Evolutionary conservation across 2,329 filamentous ascomycete species (phyloP).

Genomic region (Ceratocystis eucalypticola): DNA sequence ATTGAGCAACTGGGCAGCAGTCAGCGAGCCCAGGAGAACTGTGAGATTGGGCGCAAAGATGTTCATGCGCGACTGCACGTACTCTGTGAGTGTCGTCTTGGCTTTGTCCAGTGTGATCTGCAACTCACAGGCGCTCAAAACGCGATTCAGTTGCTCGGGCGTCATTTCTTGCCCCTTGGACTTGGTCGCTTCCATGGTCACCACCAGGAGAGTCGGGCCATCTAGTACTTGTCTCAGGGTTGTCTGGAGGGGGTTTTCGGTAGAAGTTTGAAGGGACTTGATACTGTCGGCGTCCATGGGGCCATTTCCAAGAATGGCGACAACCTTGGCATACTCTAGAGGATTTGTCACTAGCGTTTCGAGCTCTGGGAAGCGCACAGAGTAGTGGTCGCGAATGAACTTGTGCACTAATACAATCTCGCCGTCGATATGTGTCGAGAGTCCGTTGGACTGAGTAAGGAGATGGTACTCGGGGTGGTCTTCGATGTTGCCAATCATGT

Average conservation of each 20-base stretch:
- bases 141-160: conserved; percentile 57
- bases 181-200: conserved; percentile 85
- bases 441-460: conserved; percentile 72
- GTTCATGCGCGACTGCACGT: conserved; percentile 94
- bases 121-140: conserved; percentile 73
- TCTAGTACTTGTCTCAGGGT: conserved; percentile 72
- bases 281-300: conserved; percentile 72
- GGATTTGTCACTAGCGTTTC: conserved; percentile 83
- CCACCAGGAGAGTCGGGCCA: conserved; percentile 84
- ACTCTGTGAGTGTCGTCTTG: conserved; percentile 76
- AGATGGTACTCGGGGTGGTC: conserved; percentile 87
- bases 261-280: conserved; percentile 60
- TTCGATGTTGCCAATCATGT: conserved; percentile 68
- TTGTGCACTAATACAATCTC: conserved; percentile 92
- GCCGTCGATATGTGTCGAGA: conserved; percentile 84
- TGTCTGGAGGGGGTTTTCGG: conserved; percentile 62
- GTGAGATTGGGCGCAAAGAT: conserved; percentile 92
- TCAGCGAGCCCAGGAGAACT: conserved; percentile 76
- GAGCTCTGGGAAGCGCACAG: conserved; percentile 80
- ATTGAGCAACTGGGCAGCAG: conserved; percentile 92
- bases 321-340: conserved; percentile 88
- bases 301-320: conserved; percentile 83
- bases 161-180: conserved; percentile 69
- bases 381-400: conserved; percentile 92
- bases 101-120: conserved; percentile 75